Evolutionary conservation across 352 stramenopile genomes (phyloP).

Genomic region (Lagenidium giganteum): DNA sequence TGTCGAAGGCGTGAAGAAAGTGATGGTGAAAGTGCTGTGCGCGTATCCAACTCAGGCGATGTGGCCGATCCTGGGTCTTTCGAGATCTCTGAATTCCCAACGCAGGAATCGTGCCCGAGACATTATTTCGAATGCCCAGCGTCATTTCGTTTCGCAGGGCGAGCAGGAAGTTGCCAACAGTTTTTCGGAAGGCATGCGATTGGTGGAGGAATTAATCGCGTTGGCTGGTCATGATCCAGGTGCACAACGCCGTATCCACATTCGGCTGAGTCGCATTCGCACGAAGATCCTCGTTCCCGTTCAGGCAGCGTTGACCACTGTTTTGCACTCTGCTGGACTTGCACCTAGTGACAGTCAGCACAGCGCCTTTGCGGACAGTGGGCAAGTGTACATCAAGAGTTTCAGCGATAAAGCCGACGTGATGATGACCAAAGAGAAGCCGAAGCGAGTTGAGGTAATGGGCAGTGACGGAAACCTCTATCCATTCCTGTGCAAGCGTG

Average conservation of each 20-base stretch:
- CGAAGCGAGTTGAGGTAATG: conserved; percentile 93
- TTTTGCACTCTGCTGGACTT: conserved; percentile 38
- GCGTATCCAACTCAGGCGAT: conserved; percentile 93
- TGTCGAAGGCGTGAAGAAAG: conserved; percentile 79
- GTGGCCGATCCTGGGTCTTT: conserved; percentile 93
- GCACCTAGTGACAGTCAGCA: conserved; percentile 35
- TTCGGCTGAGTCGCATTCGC: conserved; percentile 52
- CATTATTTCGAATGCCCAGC: conserved; percentile 37
- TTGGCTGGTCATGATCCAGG: conserved; percentile 82
- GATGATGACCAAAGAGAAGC: conserved; percentile 97
- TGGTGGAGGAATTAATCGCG: conserved; percentile 91
- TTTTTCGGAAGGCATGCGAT: conserved; percentile 71
- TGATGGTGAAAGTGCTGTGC: conserved; percentile 87
- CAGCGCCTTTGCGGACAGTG: conserved; percentile 34
- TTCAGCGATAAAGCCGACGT: conserved; percentile 89
- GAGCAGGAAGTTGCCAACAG: conserved; percentile 58
- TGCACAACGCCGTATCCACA: conserved; percentile 57
- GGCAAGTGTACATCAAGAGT: conserved; percentile 72
- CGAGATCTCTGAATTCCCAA: conserved; percentile 78
- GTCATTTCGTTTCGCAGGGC: conserved; percentile 47
- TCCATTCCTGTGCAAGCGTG: conserved; percentile 92
- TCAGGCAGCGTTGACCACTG: conserved; percentile 54
- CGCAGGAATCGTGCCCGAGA: conserved; percentile 37
- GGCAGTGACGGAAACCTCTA: conserved; percentile 62
- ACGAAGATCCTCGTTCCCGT: conserved; percentile 67